A percentile compares a stretch with the other conserved stretches of the same genome.
Conservation (phyloP, 768 basidiomycete species). For the Boletus reticulatus region DNA sequence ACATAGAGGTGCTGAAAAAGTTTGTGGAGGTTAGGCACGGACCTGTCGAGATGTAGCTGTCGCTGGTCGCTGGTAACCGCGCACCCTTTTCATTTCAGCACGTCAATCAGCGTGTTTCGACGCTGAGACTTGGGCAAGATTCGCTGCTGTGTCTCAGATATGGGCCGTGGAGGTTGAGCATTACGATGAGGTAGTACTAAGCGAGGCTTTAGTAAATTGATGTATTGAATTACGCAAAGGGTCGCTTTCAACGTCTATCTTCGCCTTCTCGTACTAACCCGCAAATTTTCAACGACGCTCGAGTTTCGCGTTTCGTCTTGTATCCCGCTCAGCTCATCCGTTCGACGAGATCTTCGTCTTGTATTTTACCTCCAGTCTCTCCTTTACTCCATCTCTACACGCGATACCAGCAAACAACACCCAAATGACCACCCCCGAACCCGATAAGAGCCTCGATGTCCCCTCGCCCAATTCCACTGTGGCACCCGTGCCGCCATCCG, state of each 20-base stretch:
- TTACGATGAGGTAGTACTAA: constrained; percentile 6
- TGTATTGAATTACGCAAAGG: constrained; percentile 27
- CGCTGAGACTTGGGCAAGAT: neutral
- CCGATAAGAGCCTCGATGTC: constrained; percentile 28
- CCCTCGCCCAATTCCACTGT: constrained; percentile 1
- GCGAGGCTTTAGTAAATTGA: constrained; percentile 25
- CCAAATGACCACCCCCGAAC: constrained; percentile 24
- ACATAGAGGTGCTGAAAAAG: constrained; percentile 38
- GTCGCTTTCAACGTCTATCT: constrained; percentile 10
- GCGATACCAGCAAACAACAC: constrained; percentile 13
- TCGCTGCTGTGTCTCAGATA: constrained; percentile 4
- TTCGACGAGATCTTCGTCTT: constrained; percentile 8
- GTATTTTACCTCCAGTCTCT: constrained; percentile 20
- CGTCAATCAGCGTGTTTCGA: constrained; percentile 20
- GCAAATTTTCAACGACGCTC: constrained; percentile 28
- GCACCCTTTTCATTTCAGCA: constrained; percentile 22
- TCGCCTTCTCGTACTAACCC: constrained; percentile 16
- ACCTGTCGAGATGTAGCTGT: constrained; percentile 10
- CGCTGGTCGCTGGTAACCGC: constrained; percentile 15
- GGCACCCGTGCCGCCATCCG: constrained; percentile 1
- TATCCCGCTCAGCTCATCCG: constrained; percentile 7
- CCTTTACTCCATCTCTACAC: neutral
- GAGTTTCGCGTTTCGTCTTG: constrained; percentile 12
- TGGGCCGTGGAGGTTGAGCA: neutral
- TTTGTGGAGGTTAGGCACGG: constrained; percentile 37